These are phyloP conservation scores for Aphanomyces cochlioides DNA, from an alignment of 352 stramenopile species.

Conservation along the genomic window DNA sequence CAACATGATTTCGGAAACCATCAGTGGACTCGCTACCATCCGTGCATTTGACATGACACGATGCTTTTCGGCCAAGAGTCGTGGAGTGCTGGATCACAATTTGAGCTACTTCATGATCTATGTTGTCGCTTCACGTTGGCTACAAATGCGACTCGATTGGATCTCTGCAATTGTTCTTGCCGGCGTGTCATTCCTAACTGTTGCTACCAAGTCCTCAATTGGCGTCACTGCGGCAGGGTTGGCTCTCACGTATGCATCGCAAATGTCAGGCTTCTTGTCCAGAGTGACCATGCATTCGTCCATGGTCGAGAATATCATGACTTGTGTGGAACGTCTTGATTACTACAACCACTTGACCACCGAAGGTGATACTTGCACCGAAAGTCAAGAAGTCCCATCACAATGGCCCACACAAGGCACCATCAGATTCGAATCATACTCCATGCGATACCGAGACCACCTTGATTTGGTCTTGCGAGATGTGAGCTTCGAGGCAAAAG, in stretches of 20 bases:
- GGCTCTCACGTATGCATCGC: constrained; percentile 74
- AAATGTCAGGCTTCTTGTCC: constrained; percentile 77
- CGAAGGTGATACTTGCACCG: neutral
- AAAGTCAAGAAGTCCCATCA: constrained; percentile 14
- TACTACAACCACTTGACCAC: constrained; percentile 38
- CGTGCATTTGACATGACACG: constrained; percentile 48
- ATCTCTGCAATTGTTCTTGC: constrained; percentile 71
- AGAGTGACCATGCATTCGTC: constrained; percentile 55
- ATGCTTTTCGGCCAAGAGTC: constrained; percentile 25
- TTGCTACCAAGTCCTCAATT: constrained; percentile 40
- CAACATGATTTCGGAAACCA: constrained; percentile 89
- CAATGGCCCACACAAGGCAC: constrained; percentile 59
- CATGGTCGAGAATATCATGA: constrained; percentile 91
- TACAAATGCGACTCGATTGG: constrained; percentile 64
- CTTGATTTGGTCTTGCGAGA: constrained; percentile 6
- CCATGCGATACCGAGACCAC: constrained; percentile 46
- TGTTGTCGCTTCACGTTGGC: constrained; percentile 72
- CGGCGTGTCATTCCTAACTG: constrained; percentile 48
- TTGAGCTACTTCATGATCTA: constrained; percentile 72
- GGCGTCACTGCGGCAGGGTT: constrained; percentile 74
- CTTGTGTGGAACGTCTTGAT: constrained; percentile 84
- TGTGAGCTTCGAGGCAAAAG: neutral
- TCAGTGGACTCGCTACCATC: constrained; percentile 65
- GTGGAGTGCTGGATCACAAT: constrained; percentile 51
- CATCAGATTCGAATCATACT: constrained; percentile 64